These are phyloP conservation scores for Hsuehochloa calcarea DNA, from an alignment of 176 grass and related monocot species.

Conservation along the genomic window DNA sequence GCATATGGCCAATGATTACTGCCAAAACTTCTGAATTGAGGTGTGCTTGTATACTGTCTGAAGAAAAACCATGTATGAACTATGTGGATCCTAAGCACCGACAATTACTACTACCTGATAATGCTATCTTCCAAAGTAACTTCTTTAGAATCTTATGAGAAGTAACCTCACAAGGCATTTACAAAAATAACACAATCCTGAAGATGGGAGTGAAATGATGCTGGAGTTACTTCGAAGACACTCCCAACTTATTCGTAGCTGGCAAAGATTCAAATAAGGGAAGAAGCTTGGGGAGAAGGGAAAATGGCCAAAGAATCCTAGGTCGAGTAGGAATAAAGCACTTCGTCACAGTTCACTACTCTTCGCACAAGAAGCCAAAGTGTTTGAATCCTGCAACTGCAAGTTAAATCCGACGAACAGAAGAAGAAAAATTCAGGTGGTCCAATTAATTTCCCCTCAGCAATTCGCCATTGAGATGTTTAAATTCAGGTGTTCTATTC, in stretches of 20 bases:
- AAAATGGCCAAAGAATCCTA: conserved; percentile 20
- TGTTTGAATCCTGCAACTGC: conserved; percentile 7
- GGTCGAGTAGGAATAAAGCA: neutral
- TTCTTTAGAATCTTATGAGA: neutral
- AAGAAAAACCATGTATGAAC: neutral
- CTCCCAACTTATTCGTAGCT: conserved; percentile 33
- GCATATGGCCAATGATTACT: conserved; percentile 14
- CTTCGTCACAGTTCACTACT: conserved; percentile 17
- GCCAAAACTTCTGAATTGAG: neutral
- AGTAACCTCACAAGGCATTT: neutral
- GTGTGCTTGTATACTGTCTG: neutral
- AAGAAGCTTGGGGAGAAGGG: conserved; percentile 10
- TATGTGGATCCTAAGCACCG: neutral
- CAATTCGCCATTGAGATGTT: neutral
- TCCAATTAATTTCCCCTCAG: neutral
- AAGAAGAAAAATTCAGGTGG: conserved; percentile 19
- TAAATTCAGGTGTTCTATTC: neutral
- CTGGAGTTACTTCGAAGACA: conserved; percentile 53
- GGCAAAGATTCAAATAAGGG: conserved; percentile 20
- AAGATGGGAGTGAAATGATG: conserved; percentile 19
- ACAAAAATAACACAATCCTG: neutral
- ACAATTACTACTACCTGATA: conserved; percentile 6
- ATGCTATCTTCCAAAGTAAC: neutral
- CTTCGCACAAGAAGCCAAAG: conserved; percentile 26
- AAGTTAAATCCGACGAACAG: neutral